These are phyloP conservation scores for Penicillium longicatenatum DNA, from an alignment of 495 filamentous ascomycete species.

Conservation along the genomic window DNA sequence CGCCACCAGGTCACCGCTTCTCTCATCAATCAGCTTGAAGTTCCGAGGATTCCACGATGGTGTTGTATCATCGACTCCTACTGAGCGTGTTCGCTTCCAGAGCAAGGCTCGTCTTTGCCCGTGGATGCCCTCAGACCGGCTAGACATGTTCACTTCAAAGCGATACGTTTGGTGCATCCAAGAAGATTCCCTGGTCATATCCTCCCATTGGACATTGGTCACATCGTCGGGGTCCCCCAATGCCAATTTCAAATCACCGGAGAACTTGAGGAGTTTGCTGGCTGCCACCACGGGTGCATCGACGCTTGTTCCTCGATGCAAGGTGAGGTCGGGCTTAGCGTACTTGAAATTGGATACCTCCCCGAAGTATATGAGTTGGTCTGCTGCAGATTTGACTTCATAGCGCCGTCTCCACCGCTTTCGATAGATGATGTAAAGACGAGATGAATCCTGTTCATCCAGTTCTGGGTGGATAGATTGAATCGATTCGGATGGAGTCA, in stretches of 20 bases:
- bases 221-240: slow-evolving; percentile 22
- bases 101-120: slow-evolving; percentile 18
- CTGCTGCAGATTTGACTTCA: slow-evolving; percentile 19
- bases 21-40: slow-evolving; percentile 28
- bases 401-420: slow-evolving; percentile 20
- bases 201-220: slow-evolving; percentile 25
- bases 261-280: slow-evolving; percentile 24
- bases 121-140: neutral
- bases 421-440: slow-evolving; percentile 15
- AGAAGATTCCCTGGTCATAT: slow-evolving; percentile 18
- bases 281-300: slow-evolving; percentile 22
- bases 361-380: slow-evolving; percentile 14
- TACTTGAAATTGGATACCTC: slow-evolving; percentile 18
- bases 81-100: slow-evolving; percentile 28
- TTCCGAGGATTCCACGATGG: slow-evolving; percentile 17
- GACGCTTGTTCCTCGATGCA: slow-evolving; percentile 21
- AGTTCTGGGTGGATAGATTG: slow-evolving; percentile 7
- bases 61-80: slow-evolving; percentile 13
- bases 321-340: slow-evolving; percentile 23
- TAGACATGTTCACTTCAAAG: slow-evolving; percentile 20
- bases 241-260: slow-evolving; percentile 20
- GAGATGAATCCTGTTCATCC: slow-evolving; percentile 8
- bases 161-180: slow-evolving; percentile 19
- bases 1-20: slow-evolving; percentile 17
- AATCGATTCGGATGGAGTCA: slow-evolving; percentile 10